Evolutionary conservation across 345 rosid genomes (phyloP).

Genomic region (Nephelium lappaceum): DNA sequence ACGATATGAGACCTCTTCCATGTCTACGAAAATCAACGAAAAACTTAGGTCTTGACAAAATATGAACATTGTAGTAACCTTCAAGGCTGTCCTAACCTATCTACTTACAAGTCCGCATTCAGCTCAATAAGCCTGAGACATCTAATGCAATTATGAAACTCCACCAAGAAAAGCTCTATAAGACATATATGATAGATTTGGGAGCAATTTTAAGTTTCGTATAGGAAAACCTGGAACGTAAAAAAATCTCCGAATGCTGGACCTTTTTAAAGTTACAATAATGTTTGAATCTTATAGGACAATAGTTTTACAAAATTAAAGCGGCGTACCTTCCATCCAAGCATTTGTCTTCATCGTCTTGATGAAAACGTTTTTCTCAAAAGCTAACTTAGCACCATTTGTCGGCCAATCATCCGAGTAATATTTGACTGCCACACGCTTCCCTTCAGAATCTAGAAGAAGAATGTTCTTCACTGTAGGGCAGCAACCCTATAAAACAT

Average conservation of each 20-base stretch:
- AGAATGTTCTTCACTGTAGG: conserved; percentile 86
- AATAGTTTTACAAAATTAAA: neutral
- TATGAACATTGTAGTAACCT: neutral
- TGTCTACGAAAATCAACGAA: neutral
- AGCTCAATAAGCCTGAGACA: neutral
- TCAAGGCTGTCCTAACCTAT: neutral
- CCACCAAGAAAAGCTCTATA: neutral
- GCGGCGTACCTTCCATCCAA: conserved; percentile 67
- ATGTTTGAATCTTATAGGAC: neutral
- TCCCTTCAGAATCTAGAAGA: conserved; percentile 92
- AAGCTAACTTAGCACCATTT: conserved; percentile 66
- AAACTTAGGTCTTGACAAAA: neutral
- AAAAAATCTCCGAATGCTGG: neutral
- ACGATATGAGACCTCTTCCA: neutral
- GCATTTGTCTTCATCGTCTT: conserved; percentile 92
- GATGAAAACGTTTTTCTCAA: conserved; percentile 67
- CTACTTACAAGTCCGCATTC: neutral
- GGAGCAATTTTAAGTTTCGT: neutral
- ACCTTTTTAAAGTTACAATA: neutral
- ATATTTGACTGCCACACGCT: conserved; percentile 87
- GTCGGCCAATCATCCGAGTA: conserved; percentile 96
- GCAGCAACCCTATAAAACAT: conserved; percentile 60
- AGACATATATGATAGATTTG: neutral
- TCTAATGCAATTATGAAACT: neutral
- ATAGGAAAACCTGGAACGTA: neutral